Evolutionary conservation across 176 grass and related monocot species (phyloP).

Genomic region (Zizania latifolia): DNA sequence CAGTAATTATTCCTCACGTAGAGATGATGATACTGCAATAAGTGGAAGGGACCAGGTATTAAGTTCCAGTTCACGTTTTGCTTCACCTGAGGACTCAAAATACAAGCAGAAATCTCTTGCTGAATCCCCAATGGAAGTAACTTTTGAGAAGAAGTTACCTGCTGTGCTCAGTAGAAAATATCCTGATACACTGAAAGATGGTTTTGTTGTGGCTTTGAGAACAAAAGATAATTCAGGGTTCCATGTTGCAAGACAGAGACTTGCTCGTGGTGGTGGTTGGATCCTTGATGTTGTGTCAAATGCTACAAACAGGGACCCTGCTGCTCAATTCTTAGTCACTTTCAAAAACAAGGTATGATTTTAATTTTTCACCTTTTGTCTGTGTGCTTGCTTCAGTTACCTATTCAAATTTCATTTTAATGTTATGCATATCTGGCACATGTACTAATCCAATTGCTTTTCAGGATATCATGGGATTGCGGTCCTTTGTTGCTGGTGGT

Average conservation of each 20-base stretch:
- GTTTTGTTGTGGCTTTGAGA: slow-evolving; percentile 73
- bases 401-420: not conserved
- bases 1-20: slow-evolving; percentile 46
- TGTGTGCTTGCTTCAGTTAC: not conserved
- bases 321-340: slow-evolving; percentile 82
- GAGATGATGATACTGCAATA: slow-evolving; percentile 70
- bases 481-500: slow-evolving; percentile 84
- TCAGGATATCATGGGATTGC: slow-evolving; percentile 81
- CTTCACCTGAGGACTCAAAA: slow-evolving; percentile 85
- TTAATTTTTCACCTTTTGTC: not conserved
- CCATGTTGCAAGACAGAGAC: slow-evolving; percentile 71
- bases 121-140: slow-evolving; percentile 66
- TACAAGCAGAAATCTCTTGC: slow-evolving; percentile 55
- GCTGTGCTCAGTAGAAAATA: slow-evolving; percentile 32
- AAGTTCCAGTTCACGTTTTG: slow-evolving; percentile 92
- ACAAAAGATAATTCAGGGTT: slow-evolving; percentile 62
- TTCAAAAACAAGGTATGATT: slow-evolving; percentile 67
- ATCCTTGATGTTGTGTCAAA: slow-evolving; percentile 86
- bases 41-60: slow-evolving; percentile 71
- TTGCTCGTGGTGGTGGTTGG: slow-evolving; percentile 69
- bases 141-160: slow-evolving; percentile 45
- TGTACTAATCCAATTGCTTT: not conserved
- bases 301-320: slow-evolving; percentile 85
- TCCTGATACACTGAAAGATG: slow-evolving; percentile 70
- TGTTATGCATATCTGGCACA: not conserved